These are phyloP conservation scores for Tillandsia fasciculata DNA, from an alignment of 176 grass and related monocot species.

Conservation along the genomic window DNA sequence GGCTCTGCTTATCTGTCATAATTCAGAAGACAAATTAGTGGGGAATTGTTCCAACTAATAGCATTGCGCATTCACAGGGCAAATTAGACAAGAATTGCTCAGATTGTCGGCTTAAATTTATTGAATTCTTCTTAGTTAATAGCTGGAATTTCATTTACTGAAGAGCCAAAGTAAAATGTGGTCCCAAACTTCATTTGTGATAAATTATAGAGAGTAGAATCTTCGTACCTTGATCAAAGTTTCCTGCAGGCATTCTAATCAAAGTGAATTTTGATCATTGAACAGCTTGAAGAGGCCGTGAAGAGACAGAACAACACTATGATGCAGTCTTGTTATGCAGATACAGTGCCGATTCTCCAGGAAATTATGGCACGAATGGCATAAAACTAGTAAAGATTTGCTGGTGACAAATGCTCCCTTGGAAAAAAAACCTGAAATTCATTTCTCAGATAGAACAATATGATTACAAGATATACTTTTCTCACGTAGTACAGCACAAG, in stretches of 20 bases:
- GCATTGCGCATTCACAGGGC: not conserved
- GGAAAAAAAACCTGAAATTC: conserved; percentile 7
- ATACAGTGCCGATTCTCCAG: conserved; percentile 48
- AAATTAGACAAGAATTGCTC: too few relatives aligned
- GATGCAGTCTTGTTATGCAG: conserved; percentile 35
- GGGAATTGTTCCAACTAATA: not conserved
- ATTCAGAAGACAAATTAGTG: too few relatives aligned
- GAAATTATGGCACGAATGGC: conserved; percentile 60
- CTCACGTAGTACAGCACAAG: too few relatives aligned
- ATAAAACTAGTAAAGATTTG: conserved; percentile 13
- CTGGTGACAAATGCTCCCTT: not conserved
- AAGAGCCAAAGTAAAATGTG: not conserved
- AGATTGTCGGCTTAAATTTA: not conserved
- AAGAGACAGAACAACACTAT: conserved; percentile 36
- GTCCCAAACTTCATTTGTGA: not conserved
- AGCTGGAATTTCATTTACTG: not conserved
- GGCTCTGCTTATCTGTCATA: too few relatives aligned
- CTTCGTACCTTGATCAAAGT: not conserved
- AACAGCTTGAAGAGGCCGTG: conserved; percentile 45
- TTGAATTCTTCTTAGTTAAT: not conserved
- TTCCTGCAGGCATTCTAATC: not conserved
- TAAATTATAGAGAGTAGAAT: not conserved
- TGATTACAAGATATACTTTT: too few relatives aligned
- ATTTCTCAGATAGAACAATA: too few relatives aligned
- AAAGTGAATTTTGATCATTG: not conserved